These are phyloP conservation scores for Exophiala spinifera DNA, from an alignment of 2,329 filamentous ascomycete species.

Conservation along the genomic window DNA sequence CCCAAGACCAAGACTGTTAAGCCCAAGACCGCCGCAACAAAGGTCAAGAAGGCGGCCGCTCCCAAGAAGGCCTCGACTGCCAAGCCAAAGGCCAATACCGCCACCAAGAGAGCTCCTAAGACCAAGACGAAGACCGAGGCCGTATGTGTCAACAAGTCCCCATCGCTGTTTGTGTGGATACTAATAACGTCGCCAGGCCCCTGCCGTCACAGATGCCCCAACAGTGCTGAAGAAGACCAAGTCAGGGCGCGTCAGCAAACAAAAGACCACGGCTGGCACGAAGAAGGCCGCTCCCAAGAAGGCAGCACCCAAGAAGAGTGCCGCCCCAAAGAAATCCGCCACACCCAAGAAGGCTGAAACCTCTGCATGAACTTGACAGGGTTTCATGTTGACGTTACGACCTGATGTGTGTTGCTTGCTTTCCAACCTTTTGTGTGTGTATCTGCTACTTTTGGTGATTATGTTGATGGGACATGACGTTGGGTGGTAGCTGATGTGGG, in stretches of 20 bases:
- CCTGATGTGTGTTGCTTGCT: slow-evolving; percentile 26
- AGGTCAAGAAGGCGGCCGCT: slow-evolving; percentile 49
- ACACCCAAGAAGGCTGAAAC: slow-evolving; percentile 41
- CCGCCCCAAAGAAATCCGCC: slow-evolving; percentile 40
- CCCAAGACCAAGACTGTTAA: slow-evolving; percentile 38
- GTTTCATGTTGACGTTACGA: slow-evolving; percentile 22
- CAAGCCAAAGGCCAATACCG: slow-evolving; percentile 53
- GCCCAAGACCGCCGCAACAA: slow-evolving; percentile 47
- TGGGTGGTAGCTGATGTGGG: background rate
- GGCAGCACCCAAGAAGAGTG: slow-evolving; percentile 44
- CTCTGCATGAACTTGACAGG: slow-evolving; percentile 21
- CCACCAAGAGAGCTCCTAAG: slow-evolving; percentile 39
- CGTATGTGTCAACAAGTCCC: slow-evolving; percentile 22
- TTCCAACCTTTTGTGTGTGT: slow-evolving; percentile 7
- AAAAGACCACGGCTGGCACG: slow-evolving; percentile 45
- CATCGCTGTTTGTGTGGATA: background rate
- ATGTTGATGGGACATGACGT: slow-evolving; percentile 14
- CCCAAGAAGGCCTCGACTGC: slow-evolving; percentile 54
- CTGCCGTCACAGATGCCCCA: slow-evolving; percentile 66
- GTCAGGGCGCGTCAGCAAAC: slow-evolving; percentile 79
- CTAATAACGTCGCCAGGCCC: slow-evolving; percentile 48
- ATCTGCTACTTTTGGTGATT: slow-evolving; percentile 15
- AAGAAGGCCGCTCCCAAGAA: slow-evolving; percentile 49
- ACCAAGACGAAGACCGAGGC: slow-evolving; percentile 31
- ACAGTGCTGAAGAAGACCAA: slow-evolving; percentile 77